Evolutionary conservation across 2,329 filamentous ascomycete genomes (phyloP), one percentile per base, ranked within the genome.

Genomic region (Plectosphaerella plurivora): DNA sequence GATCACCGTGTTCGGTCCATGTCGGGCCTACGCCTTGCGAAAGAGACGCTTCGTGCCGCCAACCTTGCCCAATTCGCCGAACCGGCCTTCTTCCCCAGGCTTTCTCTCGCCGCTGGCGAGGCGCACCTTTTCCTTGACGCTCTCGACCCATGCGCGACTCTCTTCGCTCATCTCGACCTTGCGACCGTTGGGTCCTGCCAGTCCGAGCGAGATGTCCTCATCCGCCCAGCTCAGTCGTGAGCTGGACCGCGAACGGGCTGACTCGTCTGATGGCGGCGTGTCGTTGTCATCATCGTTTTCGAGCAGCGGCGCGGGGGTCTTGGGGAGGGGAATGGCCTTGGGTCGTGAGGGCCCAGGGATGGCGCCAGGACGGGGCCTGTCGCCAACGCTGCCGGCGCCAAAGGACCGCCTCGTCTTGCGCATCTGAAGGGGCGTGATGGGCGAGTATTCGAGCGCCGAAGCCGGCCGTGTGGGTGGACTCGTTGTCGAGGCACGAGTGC

Each of bases 111-210:
- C 81, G 62, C 86, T 89, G 55, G 84, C 87, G 46, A 84, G 78
- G 54, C 87, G 81, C 41, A 91, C 89, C 64, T 89, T 87, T 63
- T 89, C 87, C 71, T 91, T 87, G 73, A 94, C 87, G 56, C 84
- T 89, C 67, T 92, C 87, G 10, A 94, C 87, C 89, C 89, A 94
- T 39, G 86, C 84, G 53, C 83, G 77, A 63, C 87, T 89, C 68
- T 91, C 86, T 51, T 86, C 83, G 52, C 84, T 88, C 71, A 84
- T 88, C 64, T 77, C 81, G 8, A 82, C 78, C 58, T 79, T 81
- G 66, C 82, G 87, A 36, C 79, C 76, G 46, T 79, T 82, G 1
- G 88, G 88, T 0, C 88, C 88, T 0, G 87, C 87, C 47, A 91
- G 81, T 5, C 88, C 87, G 7, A 90, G 76, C 9, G 77, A 76